Evolutionary conservation across 495 filamentous ascomycete genomes (phyloP).

Genomic region (Penicillium angulare): DNA sequence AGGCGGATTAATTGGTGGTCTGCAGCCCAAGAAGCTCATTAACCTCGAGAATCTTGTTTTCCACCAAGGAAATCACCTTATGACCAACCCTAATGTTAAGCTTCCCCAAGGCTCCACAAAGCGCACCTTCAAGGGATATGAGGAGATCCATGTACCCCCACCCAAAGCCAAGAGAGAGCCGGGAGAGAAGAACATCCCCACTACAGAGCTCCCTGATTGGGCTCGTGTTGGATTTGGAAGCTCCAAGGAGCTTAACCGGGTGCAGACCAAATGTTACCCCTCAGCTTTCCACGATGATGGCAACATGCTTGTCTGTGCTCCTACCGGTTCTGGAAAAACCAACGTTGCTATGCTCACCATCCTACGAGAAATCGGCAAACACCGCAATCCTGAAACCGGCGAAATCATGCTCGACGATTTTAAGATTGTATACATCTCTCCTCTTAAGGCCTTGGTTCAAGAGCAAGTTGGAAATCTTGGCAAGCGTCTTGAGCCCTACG

Average conservation of each 20-base stretch:
- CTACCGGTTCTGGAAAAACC: constrained; percentile 96
- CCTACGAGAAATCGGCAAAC: constrained; percentile 93
- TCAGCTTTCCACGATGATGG: constrained; percentile 91
- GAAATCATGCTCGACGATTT: constrained; percentile 94
- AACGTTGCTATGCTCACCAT: constrained; percentile 99
- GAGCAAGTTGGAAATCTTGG: constrained; percentile 98
- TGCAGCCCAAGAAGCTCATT: constrained; percentile 83
- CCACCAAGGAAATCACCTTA: constrained; percentile 96
- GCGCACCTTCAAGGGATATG: constrained; percentile 93
- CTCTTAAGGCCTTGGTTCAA: constrained; percentile 93
- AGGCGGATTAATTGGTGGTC: constrained; percentile 71
- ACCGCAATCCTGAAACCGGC: constrained; percentile 80
- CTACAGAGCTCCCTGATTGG: constrained; percentile 90
- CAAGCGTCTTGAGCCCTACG: constrained; percentile 82
- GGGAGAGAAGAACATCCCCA: constrained; percentile 74
- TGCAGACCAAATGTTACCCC: constrained; percentile 90
- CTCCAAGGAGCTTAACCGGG: constrained; percentile 81
- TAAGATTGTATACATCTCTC: constrained; percentile 97
- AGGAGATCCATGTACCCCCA: constrained; percentile 94
- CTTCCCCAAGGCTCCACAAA: constrained; percentile 96
- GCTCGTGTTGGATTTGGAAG: constrained; percentile 80
- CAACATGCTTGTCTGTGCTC: constrained; percentile 96
- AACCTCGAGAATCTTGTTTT: constrained; percentile 96
- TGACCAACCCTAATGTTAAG: constrained; percentile 95
- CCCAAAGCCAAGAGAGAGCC: constrained; percentile 81